Evolutionary conservation across 2,329 filamentous ascomycete species (phyloP).

Genomic region (Rachicladosporium sp.): DNA sequence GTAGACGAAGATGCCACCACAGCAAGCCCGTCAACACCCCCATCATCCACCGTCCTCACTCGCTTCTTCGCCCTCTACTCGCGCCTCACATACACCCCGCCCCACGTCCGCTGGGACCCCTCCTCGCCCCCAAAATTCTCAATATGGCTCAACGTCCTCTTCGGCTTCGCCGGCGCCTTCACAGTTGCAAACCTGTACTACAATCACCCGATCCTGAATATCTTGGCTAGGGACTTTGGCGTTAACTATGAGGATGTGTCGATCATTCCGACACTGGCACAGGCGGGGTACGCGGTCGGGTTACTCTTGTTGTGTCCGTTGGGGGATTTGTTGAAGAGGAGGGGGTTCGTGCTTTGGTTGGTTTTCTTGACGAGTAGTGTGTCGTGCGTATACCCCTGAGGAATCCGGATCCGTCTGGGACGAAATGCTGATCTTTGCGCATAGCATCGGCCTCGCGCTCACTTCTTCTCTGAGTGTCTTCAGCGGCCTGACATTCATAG

Average conservation of each 20-base stretch:
- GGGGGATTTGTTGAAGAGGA: slow-evolving; percentile 54
- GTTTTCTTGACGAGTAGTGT: slow-evolving; percentile 51
- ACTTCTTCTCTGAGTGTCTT: slow-evolving; percentile 55
- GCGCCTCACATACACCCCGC: slow-evolving; percentile 43
- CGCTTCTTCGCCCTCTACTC: no score
- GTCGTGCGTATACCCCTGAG: slow-evolving; percentile 37
- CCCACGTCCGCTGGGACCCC: slow-evolving; percentile 55
- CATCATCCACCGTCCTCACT: no score
- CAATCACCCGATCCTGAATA: slow-evolving; percentile 66
- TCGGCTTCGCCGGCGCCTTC: slow-evolving; percentile 53
- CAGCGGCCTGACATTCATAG: slow-evolving; percentile 57
- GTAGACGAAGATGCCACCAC: no score
- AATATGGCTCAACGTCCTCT: slow-evolving; percentile 56
- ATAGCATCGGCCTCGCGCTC: slow-evolving; percentile 60
- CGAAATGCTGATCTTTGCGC: not conserved
- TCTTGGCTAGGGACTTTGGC: slow-evolving; percentile 57
- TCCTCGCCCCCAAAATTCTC: slow-evolving; percentile 56
- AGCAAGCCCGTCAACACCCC: no score
- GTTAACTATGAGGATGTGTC: slow-evolving; percentile 57
- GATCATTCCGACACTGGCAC: slow-evolving; percentile 61
- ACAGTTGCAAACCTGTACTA: slow-evolving; percentile 76
- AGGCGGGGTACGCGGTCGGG: slow-evolving; percentile 66
- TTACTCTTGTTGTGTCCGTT: slow-evolving; percentile 64
- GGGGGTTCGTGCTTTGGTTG: slow-evolving; percentile 57
- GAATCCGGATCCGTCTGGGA: no score